Base-by-base conservation (phyloP, 2,329 filamentous ascomycete genomes). In the Parastagonospora avenae region DNA sequence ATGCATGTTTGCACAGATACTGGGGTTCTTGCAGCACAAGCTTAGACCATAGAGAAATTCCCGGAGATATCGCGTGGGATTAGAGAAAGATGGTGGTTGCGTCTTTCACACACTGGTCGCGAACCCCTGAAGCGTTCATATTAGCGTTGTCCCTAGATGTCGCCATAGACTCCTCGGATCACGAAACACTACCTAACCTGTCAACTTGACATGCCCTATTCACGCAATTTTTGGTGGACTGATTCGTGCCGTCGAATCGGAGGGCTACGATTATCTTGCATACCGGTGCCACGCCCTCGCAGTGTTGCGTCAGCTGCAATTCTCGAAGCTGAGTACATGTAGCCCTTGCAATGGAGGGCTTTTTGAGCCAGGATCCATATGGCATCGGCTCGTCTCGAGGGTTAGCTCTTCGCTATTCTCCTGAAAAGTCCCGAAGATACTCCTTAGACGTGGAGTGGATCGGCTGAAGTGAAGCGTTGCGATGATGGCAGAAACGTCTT, bases 111-210 rank as follows among this genome's bases (percentile, higher is more conserved):
- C 31, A 28, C 16, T 48, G 16, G 30, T 38, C 30, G 27, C 19
- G 19, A 24, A 24, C 19, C 19, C 19, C 19, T 24, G 19, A 3
- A 24, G 19, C 19, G 19, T 3, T 24, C 5, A 24, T 24, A 5
- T 24, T 24, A 24, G 19, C 19, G 30, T 16, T 24, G 50, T 55
- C 58, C 58, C 57, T 52, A 50, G 48, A 66, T 66, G 60, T 55
- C 62, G 63, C 55, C 49, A 66, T 66, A 48, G 19, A 38, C 46
- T 47, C 54, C 54, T 52, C 42, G 48, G 47, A 64, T 63, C 41
- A 50, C 63, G 62, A 59, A 55, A 32, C 30, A n/a, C 9, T 32
- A 32, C 10, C 30, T 4, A 11, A n/a, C 30, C 2, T 32, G 30
- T 32, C 9, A n/a, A 10, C n/a, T 32, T 32, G 10, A 32, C 30